Percentiles rank a stretch among this genome's conserved stretches.
phyloP scores from a whole-genome alignment of 257 asterid species.

The Orobanche coerulescens region DNA sequence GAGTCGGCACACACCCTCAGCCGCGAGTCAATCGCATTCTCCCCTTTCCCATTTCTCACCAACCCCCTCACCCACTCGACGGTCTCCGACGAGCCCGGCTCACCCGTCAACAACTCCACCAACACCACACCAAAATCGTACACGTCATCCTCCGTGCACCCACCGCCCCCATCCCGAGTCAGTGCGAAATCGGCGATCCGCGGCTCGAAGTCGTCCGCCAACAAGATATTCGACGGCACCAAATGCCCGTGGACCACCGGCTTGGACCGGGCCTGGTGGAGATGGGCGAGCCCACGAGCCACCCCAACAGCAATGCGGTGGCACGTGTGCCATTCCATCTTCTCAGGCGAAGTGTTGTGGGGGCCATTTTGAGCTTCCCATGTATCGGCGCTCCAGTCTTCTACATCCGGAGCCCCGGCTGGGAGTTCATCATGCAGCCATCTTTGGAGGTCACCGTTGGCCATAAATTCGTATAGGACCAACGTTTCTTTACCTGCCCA shows the following conservation, averaged over 20 bases:
- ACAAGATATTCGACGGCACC: constrained; percentile 49
- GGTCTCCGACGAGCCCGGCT: constrained; percentile 33
- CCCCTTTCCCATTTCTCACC: constrained; percentile 57
- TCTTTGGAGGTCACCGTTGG: constrained; percentile 88
- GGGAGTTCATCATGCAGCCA: constrained; percentile 96
- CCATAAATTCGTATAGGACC: constrained; percentile 74
- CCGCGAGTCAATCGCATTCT: constrained; percentile 52
- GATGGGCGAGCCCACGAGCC: constrained; percentile 90
- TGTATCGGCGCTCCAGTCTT: constrained; percentile 90
- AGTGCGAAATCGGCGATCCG: constrained; percentile 60
- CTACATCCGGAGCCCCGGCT: constrained; percentile 58
- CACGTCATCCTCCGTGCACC: constrained; percentile 59
- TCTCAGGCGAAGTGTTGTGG: constrained; percentile 37
- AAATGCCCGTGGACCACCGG: constrained; percentile 80
- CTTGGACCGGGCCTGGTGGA: constrained; percentile 81
- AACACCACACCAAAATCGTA: constrained; percentile 65
- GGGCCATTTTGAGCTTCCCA: constrained; percentile 62
- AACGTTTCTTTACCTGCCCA: constrained; percentile 71
- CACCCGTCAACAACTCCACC: constrained; percentile 62
- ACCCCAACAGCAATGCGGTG: constrained; percentile 93
- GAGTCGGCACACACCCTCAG: constrained; percentile 44
- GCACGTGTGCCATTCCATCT: constrained; percentile 90
- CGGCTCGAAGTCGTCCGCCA: constrained; percentile 79
- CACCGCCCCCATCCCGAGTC: constrained; percentile 29
- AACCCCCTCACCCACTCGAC: constrained; percentile 49